Evolutionary conservation across 2,329 filamentous ascomycete species (phyloP).

Genomic region (Chrysosporium queenslandicum): DNA sequence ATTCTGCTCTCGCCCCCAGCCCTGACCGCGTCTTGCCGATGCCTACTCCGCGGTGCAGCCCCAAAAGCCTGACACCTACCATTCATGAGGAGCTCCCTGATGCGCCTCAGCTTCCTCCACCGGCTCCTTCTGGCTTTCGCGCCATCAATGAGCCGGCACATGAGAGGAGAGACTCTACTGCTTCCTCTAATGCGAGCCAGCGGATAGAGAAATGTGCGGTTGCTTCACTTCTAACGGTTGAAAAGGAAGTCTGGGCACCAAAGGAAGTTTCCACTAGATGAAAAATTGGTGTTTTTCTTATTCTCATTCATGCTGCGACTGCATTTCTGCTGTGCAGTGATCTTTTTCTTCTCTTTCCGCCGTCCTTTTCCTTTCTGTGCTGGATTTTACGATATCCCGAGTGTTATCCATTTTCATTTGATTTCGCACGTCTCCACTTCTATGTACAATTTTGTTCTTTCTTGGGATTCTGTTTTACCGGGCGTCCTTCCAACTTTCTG

Average conservation of each 20-base stretch:
- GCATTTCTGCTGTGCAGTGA: neutral
- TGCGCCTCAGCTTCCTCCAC: conserved; percentile 1
- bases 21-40: conserved; percentile 15
- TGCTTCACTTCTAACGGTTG: conserved; percentile 20
- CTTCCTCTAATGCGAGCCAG: conserved; percentile 5
- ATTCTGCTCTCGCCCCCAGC: conserved; percentile 9
- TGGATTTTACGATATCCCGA: conserved; percentile 4
- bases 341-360: neutral
- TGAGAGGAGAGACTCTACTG: neutral
- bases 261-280: conserved; percentile 6
- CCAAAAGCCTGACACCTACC: conserved; percentile 15
- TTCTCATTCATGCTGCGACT: too few relatives aligned
- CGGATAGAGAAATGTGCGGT: conserved; percentile 21
- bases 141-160: conserved; percentile 9
- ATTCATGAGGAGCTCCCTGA: conserved; percentile 12
- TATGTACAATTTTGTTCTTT: neutral
- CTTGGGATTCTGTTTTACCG: neutral
- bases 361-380: neutral
- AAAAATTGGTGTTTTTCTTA: neutral
- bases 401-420: neutral
- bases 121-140: conserved; percentile 2
- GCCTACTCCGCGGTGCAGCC: conserved; percentile 20
- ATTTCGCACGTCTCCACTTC: neutral
- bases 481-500: neutral
- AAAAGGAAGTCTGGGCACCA: conserved; percentile 14